Percentiles rank a stretch among this genome's conserved stretches.
phyloP scores from a whole-genome alignment of 495 filamentous ascomycete species.

The Pseudomonodictys pantanalensis region DNA sequence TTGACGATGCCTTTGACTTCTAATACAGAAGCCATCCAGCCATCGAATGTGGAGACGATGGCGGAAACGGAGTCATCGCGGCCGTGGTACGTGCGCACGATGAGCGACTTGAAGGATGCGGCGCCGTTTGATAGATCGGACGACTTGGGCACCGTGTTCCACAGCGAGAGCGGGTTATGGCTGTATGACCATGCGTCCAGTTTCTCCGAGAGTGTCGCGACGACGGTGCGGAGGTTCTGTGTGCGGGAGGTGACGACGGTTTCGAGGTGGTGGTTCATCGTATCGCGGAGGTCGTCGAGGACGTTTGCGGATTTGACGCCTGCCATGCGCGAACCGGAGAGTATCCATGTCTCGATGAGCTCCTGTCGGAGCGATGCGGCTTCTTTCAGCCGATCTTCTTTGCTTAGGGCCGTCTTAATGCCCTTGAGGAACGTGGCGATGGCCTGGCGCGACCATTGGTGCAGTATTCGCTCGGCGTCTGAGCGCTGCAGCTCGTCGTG shows the following conservation, averaged over 20 bases:
- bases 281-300: conserved; percentile 63
- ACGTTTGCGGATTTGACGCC: conserved; percentile 45
- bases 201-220: conserved; percentile 50
- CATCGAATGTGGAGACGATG: conserved; percentile 58
- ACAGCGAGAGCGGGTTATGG: conserved; percentile 42
- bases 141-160: conserved; percentile 47
- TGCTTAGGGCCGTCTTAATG: conserved; percentile 54
- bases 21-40: conserved; percentile 65
- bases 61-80: conserved; percentile 61
- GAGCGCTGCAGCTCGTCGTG: conserved; percentile 70
- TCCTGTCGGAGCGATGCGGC: conserved; percentile 67
- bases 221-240: conserved; percentile 56
- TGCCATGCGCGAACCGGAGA: conserved; percentile 46
- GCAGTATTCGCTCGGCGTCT: conserved; percentile 63
- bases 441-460: conserved; percentile 71
- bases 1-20: conserved; percentile 60
- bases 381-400: conserved; percentile 59
- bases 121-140: conserved; percentile 58
- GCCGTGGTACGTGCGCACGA: conserved; percentile 59
- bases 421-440: conserved; percentile 61
- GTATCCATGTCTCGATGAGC: conserved; percentile 72
- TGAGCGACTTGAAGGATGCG: conserved; percentile 49
- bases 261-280: conserved; percentile 63
- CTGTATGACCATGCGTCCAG: conserved; percentile 27
- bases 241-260: conserved; percentile 59